Conservation (phyloP, 106 monocot genomes). For the Dendrobium chrysotoxum region DNA sequence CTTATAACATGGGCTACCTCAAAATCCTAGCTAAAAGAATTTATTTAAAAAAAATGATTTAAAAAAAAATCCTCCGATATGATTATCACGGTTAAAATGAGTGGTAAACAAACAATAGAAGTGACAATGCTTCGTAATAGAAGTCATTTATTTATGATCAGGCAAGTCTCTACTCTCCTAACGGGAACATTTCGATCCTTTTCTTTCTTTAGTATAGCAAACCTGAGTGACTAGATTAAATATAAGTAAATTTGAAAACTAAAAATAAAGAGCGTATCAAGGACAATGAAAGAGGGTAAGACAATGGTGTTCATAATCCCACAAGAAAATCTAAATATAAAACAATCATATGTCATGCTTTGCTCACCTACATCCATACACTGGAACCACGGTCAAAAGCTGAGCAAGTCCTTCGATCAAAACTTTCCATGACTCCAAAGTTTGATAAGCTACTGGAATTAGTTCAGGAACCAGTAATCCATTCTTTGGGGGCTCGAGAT, state of each 20-base stretch:
- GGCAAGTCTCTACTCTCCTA: too few species aligned
- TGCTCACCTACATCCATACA: slow-evolving; percentile 85
- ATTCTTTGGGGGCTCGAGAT: slow-evolving; percentile 83
- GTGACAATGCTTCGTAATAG: too few species aligned
- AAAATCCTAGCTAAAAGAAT: too few species aligned
- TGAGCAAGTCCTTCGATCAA: slow-evolving; percentile 83
- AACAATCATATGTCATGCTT: not conserved
- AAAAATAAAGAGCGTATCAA: not conserved
- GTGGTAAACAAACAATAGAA: too few species aligned
- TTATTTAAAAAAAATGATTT: too few species aligned
- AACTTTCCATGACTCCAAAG: slow-evolving; percentile 76
- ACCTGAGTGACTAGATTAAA: too few species aligned
- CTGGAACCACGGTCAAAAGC: slow-evolving; percentile 65
- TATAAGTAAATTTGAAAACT: not conserved
- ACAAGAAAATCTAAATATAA: not conserved
- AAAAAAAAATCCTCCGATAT: too few species aligned
- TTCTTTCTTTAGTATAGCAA: too few species aligned
- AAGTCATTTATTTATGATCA: too few species aligned
- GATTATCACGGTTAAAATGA: too few species aligned
- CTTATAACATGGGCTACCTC: too few species aligned
- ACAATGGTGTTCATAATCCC: not conserved
- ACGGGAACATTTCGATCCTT: too few species aligned
- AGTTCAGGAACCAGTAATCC: slow-evolving; percentile 84
- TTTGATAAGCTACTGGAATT: slow-evolving; percentile 73
- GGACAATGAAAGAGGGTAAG: not conserved